Conservation (phyloP, 805 yeast species). For the Yarrowia divulgata region DNA sequence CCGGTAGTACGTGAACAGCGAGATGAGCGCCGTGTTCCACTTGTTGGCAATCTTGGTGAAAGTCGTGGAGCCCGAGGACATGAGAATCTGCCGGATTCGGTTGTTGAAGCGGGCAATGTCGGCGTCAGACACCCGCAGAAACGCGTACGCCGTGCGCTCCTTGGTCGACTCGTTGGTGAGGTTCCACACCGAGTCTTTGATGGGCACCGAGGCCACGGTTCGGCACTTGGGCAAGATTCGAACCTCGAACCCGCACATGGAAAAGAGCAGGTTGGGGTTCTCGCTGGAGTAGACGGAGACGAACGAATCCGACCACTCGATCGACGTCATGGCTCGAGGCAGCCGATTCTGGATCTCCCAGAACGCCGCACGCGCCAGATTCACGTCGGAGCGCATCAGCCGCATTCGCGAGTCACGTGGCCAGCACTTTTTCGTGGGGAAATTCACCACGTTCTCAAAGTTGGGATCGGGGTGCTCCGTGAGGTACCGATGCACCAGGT, state of each 20-base stretch:
- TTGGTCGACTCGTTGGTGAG: conserved; percentile 71
- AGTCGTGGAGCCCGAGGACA: conserved; percentile 96
- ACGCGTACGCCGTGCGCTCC: conserved; percentile 90
- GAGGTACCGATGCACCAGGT: conserved; percentile 73
- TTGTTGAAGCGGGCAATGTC: conserved; percentile 83
- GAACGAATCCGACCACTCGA: conserved; percentile 80
- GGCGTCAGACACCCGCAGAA: conserved; percentile 77
- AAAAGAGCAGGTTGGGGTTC: conserved; percentile 84
- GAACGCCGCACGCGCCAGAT: conserved; percentile 87
- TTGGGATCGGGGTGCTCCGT: conserved; percentile 93
- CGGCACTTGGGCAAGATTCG: conserved; percentile 81
- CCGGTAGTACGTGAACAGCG: conserved; percentile 87
- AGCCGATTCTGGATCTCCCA: conserved; percentile 87
- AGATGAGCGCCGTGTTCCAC: conserved; percentile 92
- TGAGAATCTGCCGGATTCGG: conserved; percentile 83
- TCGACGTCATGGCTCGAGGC: conserved; percentile 73
- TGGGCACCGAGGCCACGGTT: conserved; percentile 59
- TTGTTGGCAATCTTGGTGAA: conserved; percentile 92
- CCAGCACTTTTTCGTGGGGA: conserved; percentile 92
- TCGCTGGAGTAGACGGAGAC: conserved; percentile 91
- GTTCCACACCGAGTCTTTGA: conserved; percentile 92
- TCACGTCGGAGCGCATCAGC: conserved; percentile 87
- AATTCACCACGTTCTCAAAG: conserved; percentile 83
- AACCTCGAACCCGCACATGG: conserved; percentile 96
- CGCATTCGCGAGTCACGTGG: conserved; percentile 92